Evolutionary conservation across 805 yeast species (phyloP).

Genomic region (Yarrowia yakushimensis): DNA sequence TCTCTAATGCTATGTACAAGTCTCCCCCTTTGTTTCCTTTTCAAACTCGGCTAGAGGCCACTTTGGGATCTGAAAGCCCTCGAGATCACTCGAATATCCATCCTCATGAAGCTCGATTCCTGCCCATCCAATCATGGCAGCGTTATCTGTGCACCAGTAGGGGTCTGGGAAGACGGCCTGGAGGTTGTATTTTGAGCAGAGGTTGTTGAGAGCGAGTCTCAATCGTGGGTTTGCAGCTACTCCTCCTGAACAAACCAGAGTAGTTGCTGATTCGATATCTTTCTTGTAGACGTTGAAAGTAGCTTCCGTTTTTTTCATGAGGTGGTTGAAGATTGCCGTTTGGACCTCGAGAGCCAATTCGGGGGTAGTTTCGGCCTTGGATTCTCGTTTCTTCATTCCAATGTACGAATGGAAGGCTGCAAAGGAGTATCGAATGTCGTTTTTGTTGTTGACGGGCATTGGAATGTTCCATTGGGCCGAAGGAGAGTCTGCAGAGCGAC

Average conservation of each 20-base stretch:
- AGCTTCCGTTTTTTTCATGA: conserved; percentile 33
- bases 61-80: conserved; percentile 62
- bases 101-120: conserved; percentile 81
- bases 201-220: conserved; percentile 33
- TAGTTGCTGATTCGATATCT: conserved; percentile 29
- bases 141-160: conserved; percentile 85
- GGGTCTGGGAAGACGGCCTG: conserved; percentile 65
- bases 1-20: conserved; percentile 13
- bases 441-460: conserved; percentile 41
- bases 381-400: not conserved
- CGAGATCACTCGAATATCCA: conserved; percentile 48
- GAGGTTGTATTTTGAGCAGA: conserved; percentile 26
- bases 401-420: conserved; percentile 67
- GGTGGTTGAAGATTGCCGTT: conserved; percentile 65
- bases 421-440: conserved; percentile 48
- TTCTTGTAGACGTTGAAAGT: not conserved
- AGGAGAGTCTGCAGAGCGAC: conserved; percentile 32
- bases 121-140: conserved; percentile 97
- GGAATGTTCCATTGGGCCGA: conserved; percentile 35
- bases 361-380: not conserved
- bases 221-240: conserved; percentile 69
- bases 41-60: conserved; percentile 56
- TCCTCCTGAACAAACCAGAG: conserved; percentile 87
- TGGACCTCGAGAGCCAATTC: conserved; percentile 43
- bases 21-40: not conserved